Evolutionary conservation across 2,329 filamentous ascomycete genomes (phyloP), one percentile per base, ranked within the genome.

Genomic region (Fusarium sp.): DNA sequence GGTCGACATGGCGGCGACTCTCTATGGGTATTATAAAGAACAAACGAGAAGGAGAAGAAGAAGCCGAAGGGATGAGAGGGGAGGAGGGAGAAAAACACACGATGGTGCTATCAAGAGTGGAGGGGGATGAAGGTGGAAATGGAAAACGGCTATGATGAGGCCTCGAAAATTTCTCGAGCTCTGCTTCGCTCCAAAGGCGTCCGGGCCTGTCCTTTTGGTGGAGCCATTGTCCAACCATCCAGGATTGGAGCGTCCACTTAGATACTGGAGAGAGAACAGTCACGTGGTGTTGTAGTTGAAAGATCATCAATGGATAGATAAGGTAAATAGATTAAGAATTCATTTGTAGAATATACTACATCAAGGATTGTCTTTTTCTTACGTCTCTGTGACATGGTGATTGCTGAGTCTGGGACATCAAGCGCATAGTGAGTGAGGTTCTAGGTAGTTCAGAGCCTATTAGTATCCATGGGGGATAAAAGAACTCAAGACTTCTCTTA

Each of bases 1-100:
- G 79, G 88, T 88, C 82, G 94, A 91, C 92, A 97, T 97, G 79
- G 81, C 92, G 85, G 61, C 68, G 46, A 22, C 62, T 65, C 34
- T 42, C 58, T 57, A 27, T 62, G 63, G 72, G 72, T 73, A 73
- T 64, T 61, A 73, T 57, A 70, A 68, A 69, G 58, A 57, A 70
- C 69, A 71, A 72, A 61, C 57, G 74, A 72, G 67, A 75, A 67
- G 64, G 73, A 61, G 75, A 51, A 46, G 61, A 70, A 65, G 47
- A 37, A 48, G 52, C 53, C 57, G 46, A 56, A 70, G 64, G 51
- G 46, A 48, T 45, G 58, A 42, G 54, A 60, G 67, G 61, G 25
- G 61, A 48, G 47, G 51, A 57, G 24, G 46, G 57, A 48, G 54
- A 55, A 53, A 57, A 57, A 75, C 76, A 72, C 71, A 60, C 71